Base-by-base conservation (phyloP, 1,284 basidiomycete species). In the Moesziomyces sp. region DNA sequence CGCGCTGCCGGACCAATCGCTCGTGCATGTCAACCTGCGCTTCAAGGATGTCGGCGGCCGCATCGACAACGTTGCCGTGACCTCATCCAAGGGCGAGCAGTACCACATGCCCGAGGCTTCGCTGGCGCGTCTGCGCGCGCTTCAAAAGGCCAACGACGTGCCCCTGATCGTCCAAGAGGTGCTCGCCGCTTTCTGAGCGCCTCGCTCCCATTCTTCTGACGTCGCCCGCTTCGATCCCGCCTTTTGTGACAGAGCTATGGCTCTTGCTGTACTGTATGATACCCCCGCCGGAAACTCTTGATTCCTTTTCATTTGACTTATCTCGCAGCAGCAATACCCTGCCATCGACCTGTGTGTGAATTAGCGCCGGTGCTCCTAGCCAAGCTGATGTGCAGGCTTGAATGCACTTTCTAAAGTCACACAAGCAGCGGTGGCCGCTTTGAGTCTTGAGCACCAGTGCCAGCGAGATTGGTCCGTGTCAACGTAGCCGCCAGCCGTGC, bases 151-250 rank as follows among this genome's bases (percentile, higher is more conserved):
- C 52, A 76, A 76, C 62, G 74, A 76, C 45, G 59, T 76, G 38
- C 74, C 74, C 0, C 21, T 76, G 53, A 68, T 76, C 46, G 63
- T 76, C n/a, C 69, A 73, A 53, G 74, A 76, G 54, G 58, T 73
- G 3, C 46, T 74, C 16, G 66, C 66, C 14, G 66, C 67, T 35
- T 66, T 74, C 60, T 74, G 48, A 57, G 18, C 44, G 19, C n/a
- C 40, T 40, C 38, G 0, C 11, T 33, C 30, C 11, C 38, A 4
- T 40, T 40, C 38, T 40, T 40, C 38, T 1, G 5, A 18, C 5
- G 38, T 16, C 26, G 26, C 26, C 38, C 18, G 38, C 38, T 1
- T 6, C 38, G 38, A 18, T 14, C 6, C 38, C 8, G 3, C 38
- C 38, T 4, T 16, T 6, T 11, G 10, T 33, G 30, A 13, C 30